Evolutionary conservation across 805 yeast genomes (phyloP).

Genomic region (Saturnispora quitensis): DNA sequence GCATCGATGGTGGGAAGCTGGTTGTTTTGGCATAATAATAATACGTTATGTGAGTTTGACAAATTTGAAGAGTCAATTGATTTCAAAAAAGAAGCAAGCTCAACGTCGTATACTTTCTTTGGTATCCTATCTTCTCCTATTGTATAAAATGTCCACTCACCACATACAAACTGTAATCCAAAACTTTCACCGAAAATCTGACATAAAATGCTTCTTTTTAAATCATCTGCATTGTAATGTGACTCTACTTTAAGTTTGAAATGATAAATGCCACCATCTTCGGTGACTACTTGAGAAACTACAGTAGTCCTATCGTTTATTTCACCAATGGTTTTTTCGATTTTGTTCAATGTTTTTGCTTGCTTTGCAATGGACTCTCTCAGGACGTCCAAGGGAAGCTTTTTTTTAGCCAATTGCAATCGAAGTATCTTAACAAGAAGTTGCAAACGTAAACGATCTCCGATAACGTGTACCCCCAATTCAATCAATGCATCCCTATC

Average conservation of each 20-base stretch:
- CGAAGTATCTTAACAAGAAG: conserved; percentile 44
- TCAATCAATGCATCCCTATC: conserved; percentile 61
- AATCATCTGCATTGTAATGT: background rate
- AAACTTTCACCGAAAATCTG: conserved; percentile 1
- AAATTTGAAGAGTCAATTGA: background rate
- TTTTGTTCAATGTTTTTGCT: conserved; percentile 11
- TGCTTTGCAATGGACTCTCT: conserved; percentile 15
- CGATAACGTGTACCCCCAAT: conserved; percentile 66
- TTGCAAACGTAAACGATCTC: conserved; percentile 70
- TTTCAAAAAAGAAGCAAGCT: background rate
- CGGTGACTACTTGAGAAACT: background rate
- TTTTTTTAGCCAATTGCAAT: conserved; percentile 22
- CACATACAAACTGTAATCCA: background rate
- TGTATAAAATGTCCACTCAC: conserved; percentile 5
- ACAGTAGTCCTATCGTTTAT: background rate
- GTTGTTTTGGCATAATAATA: conserved; percentile 55
- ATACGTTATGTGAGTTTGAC: conserved; percentile 9
- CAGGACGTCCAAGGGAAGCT: conserved; percentile 16
- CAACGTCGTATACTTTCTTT: conserved; percentile 1
- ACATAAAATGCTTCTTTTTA: conserved; percentile 1
- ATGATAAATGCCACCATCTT: conserved; percentile 5
- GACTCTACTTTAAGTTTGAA: background rate
- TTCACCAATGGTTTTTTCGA: conserved; percentile 11
- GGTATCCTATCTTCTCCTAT: conserved; percentile 3
- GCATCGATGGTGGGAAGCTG: conserved; percentile 59